These are phyloP conservation scores for Suillus sp. DNA, from an alignment of 768 basidiomycete genomes.

Conservation along the genomic window DNA sequence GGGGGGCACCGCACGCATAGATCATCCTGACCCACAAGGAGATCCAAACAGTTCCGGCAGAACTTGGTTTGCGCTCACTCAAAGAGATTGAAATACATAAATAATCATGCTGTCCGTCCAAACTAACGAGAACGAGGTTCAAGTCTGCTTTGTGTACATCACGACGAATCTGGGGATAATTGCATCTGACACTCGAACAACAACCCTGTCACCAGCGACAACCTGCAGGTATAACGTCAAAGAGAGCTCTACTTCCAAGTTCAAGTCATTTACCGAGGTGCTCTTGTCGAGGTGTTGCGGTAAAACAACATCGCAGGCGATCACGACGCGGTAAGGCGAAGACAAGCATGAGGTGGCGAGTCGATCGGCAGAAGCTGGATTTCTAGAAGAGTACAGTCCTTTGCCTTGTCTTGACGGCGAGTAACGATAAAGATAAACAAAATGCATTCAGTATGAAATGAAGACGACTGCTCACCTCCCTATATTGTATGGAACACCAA, in stretches of 20 bases:
- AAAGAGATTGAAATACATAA: neutral
- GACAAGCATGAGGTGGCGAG: slow-evolving; percentile 67
- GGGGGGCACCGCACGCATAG: neutral
- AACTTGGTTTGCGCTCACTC: neutral
- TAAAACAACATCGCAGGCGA: slow-evolving; percentile 58
- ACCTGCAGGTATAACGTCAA: slow-evolving; percentile 40
- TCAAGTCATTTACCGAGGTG: slow-evolving; percentile 24
- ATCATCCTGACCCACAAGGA: neutral
- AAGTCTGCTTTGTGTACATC: slow-evolving; percentile 51
- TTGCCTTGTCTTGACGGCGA: slow-evolving; percentile 50
- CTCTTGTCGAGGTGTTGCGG: slow-evolving; percentile 31
- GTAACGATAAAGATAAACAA: slow-evolving; percentile 13
- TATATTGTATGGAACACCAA: slow-evolving; percentile 51
- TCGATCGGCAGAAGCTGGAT: slow-evolving; percentile 57
- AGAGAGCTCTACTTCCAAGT: slow-evolving; percentile 15
- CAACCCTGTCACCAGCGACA: slow-evolving; percentile 51
- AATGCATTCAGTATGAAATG: neutral
- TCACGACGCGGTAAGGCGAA: slow-evolving; percentile 67
- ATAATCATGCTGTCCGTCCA: neutral
- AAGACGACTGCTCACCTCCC: slow-evolving; percentile 48
- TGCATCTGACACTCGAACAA: slow-evolving; percentile 54
- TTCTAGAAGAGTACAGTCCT: slow-evolving; percentile 64
- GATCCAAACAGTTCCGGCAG: neutral
- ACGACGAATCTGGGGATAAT: slow-evolving; percentile 60
- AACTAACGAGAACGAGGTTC: slow-evolving; percentile 1